Conservation (phyloP, 306 rosid genomes). For the Castanea crenata region DNA sequence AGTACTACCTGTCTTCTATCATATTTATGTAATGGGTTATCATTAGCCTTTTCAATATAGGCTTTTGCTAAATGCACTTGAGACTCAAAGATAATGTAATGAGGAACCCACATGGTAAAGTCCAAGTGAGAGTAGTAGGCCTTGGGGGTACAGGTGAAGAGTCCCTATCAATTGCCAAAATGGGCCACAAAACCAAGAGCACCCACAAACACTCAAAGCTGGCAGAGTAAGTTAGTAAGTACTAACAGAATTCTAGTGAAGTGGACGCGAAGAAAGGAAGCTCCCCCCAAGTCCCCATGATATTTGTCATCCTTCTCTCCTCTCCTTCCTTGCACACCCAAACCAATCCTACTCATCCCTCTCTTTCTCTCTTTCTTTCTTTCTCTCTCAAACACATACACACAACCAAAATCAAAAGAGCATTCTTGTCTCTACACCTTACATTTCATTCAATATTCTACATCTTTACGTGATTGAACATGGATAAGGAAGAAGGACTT, state of each 20-base stretch:
- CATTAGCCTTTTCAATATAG: no score
- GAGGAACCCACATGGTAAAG: no score
- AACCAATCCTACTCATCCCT: not conserved
- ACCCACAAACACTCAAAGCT: constrained; percentile 4
- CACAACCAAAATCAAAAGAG: not conserved
- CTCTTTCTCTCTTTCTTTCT: constrained; percentile 12
- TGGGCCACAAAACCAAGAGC: constrained; percentile 16
- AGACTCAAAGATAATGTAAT: no score
- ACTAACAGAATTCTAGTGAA: constrained; percentile 80
- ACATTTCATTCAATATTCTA: not conserved
- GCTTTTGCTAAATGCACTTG: no score
- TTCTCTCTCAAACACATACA: constrained; percentile 2
- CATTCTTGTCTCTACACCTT: not conserved
- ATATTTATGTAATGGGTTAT: no score
- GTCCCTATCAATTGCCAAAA: constrained; percentile 45
- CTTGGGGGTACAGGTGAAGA: constrained; percentile 27
- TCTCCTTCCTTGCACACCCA: not conserved
- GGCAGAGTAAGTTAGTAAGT: no score
- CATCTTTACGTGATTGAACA: constrained; percentile 13
- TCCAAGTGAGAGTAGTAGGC: not conserved
- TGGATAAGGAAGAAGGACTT: constrained; percentile 39
- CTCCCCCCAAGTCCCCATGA: constrained; percentile 23
- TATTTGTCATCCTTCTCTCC: constrained; percentile 6
- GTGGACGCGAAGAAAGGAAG: constrained; percentile 99
- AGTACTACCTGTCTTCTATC: no score